phyloP scores from a whole-genome alignment of 2,329 filamentous ascomycete species.

The Nothophaeocryptopus gaeumannii region DNA sequence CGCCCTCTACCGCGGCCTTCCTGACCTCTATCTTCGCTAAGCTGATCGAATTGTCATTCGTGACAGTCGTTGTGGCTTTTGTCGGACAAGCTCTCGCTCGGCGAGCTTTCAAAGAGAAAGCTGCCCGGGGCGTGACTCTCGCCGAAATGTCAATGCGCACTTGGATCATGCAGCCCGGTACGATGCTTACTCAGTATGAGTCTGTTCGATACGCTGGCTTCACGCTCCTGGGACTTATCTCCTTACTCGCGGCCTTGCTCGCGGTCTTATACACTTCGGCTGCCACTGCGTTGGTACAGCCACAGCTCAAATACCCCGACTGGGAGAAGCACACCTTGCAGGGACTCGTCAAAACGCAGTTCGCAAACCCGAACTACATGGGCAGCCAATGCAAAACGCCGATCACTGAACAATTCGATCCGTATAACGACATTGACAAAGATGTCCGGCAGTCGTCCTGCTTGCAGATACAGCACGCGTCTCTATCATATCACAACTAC shows the following conservation, averaged over 20 bases:
- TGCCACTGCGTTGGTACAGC: slow-evolving; percentile 70
- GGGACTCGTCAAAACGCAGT: slow-evolving; percentile 59
- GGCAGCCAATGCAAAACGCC: slow-evolving; percentile 60
- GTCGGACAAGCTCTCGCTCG: slow-evolving; percentile 73
- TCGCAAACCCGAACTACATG: slow-evolving; percentile 62
- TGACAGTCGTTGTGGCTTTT: slow-evolving; percentile 72
- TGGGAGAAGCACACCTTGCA: slow-evolving; percentile 51
- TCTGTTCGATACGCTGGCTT: slow-evolving; percentile 62
- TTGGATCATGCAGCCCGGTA: slow-evolving; percentile 61
- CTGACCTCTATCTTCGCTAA: slow-evolving; percentile 70
- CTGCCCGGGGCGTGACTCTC: slow-evolving; percentile 61
- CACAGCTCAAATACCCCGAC: slow-evolving; percentile 62
- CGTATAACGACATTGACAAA: slow-evolving; percentile 32
- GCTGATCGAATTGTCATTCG: slow-evolving; percentile 73
- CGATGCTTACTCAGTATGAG: slow-evolving; percentile 66
- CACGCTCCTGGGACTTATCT: slow-evolving; percentile 62
- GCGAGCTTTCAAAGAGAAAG: slow-evolving; percentile 58
- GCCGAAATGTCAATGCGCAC: slow-evolving; percentile 75
- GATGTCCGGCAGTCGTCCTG: slow-evolving; percentile 51
- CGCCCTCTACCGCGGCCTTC: slow-evolving; percentile 63
- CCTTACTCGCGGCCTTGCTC: slow-evolving; percentile 62
- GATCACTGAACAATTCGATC: slow-evolving; percentile 46
- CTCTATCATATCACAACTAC: slow-evolving; percentile 68
- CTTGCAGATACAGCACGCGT: slow-evolving; percentile 66
- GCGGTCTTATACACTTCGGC: slow-evolving; percentile 74